phyloP scores from a whole-genome alignment of 306 rosid genomes.

The Acacia acuminata region DNA sequence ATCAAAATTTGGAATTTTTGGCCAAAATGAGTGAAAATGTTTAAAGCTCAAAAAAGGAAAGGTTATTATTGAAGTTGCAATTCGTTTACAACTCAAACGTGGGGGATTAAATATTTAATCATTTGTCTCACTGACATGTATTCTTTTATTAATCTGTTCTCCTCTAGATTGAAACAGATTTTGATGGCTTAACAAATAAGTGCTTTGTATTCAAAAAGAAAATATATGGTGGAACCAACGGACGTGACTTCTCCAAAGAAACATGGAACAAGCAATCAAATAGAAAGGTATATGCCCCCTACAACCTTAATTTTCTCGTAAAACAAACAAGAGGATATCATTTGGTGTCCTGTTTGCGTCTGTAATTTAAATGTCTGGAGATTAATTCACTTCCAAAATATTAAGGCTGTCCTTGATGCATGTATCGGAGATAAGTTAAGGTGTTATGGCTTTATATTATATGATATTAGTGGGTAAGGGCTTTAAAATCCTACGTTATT shows the following conservation, averaged over 20 bases:
- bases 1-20: background rate
- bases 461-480: background rate
- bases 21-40: background rate
- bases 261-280: constrained; percentile 13
- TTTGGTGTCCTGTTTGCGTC: constrained; percentile 5
- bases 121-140: constrained; percentile 6
- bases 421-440: background rate
- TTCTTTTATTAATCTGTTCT: background rate
- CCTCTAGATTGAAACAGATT: constrained; percentile 12
- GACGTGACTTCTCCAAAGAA: background rate
- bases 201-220: background rate
- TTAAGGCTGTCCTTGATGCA: background rate
- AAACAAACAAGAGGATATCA: background rate
- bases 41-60: background rate
- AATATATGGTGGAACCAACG: constrained; percentile 1
- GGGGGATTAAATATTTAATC: constrained; percentile 21
- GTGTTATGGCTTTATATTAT: background rate
- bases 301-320: constrained; percentile 14
- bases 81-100: constrained; percentile 3
- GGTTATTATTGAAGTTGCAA: constrained; percentile 5
- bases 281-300: background rate
- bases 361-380: background rate
- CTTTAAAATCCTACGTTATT: background rate
- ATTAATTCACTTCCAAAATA: background rate
- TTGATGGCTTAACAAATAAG: constrained; percentile 12